Base-by-base conservation (phyloP, 345 rosid genomes). In the Microcos paniculata region DNA sequence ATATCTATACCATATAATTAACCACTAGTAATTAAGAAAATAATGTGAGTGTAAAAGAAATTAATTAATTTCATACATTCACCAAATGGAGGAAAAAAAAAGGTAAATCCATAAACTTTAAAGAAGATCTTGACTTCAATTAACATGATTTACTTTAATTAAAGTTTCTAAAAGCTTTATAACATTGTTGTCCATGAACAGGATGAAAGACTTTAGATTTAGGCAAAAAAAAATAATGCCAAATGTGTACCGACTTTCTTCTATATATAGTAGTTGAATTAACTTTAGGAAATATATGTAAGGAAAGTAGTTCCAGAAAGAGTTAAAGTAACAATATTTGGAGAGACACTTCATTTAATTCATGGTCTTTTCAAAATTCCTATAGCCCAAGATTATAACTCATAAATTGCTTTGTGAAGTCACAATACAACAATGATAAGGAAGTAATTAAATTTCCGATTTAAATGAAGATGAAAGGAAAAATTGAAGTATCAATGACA, bases 321-420 rank as follows among this genome's bases (percentile, higher is more conserved):
- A 66, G 35, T 23, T 24, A 23, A 21, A 19, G 45, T 3, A 35
- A 35, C 45, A 65, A 24, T 14, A n/a, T 7, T 45, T 18, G 1
- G 38, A 9, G 6, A 9, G 14, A 8, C 38, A 68, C 11, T 13
- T 45, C 21, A 66, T 24, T 43, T 11, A 9, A 14, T 28, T 21
- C n/a, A n/a, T n/a, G n/a, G 53, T 43, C 19, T 64, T 48, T 46
- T 43, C 12, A 43, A 24, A 6, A 19, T 5, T n/a, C 45, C 10
- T 9, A 6, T n/a, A 52, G 56, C 56, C 23, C 21, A 6, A 19
- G 48, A 33, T 53, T 19, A 12, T 70, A 62, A 70, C 48, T 53
- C 62, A 35, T 52, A 35, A 70, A 70, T n/a, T 21, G 72, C 72
- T 48, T 68, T 68, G 26, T 18, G 9, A 30, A 68, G 72, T 30